phyloP scores from a whole-genome alignment of 202 grass and related monocot genomes.

The Schoenoplectus triqueter region DNA sequence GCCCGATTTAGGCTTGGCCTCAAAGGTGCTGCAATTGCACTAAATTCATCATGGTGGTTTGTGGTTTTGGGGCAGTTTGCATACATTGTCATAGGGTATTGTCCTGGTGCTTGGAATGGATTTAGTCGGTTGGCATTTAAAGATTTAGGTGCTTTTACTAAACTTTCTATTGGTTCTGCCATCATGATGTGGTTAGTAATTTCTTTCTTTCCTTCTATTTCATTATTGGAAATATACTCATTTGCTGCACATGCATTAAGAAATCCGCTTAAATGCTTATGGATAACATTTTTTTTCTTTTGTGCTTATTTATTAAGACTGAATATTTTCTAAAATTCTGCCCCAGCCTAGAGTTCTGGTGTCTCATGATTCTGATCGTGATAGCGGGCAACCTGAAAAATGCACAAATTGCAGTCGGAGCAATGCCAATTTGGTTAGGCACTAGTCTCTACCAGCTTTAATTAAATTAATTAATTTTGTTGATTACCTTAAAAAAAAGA shows the following conservation, averaged over 20 bases:
- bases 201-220: too few species aligned
- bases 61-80: slow-evolving; percentile 60
- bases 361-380: slow-evolving; percentile 72
- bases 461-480: background rate
- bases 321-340: background rate
- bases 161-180: slow-evolving; percentile 72
- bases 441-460: background rate
- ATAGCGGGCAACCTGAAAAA: slow-evolving; percentile 68
- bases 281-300: background rate
- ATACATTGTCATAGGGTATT: slow-evolving; percentile 61
- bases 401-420: slow-evolving; percentile 72
- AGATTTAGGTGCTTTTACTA: slow-evolving; percentile 48
- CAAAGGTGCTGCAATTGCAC: slow-evolving; percentile 59
- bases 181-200: slow-evolving; percentile 63
- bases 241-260: background rate
- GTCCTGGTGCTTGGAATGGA: slow-evolving; percentile 80
- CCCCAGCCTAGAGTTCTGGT: slow-evolving; percentile 73
- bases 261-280: background rate
- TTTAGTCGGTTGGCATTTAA: slow-evolving; percentile 60
- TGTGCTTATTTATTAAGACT: slow-evolving; percentile 15
- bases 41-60: slow-evolving; percentile 71
- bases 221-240: too few species aligned
- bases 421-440: slow-evolving; percentile 74
- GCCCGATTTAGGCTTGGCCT: slow-evolving; percentile 49
- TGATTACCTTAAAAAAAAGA: background rate